These are phyloP conservation scores for Gastrodia elata DNA, from an alignment of 106 monocot genomes.

Conservation along the genomic window DNA sequence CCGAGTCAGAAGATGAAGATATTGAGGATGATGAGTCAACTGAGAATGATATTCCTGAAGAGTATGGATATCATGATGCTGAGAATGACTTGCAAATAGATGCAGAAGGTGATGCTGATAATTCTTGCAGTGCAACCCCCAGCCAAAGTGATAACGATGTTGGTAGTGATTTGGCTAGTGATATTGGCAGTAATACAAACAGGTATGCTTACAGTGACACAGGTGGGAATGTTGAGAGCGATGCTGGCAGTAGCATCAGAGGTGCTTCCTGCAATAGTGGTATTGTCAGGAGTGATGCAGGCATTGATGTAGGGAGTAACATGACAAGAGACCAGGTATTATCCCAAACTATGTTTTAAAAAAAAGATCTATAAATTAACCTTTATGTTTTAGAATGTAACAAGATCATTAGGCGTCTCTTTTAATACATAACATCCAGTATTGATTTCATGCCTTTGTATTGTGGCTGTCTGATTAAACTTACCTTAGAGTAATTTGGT, in stretches of 20 bases:
- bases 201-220: constrained; percentile 17
- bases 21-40: constrained; percentile 41
- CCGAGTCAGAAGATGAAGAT: constrained; percentile 50
- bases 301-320: background rate
- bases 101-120: constrained; percentile 29
- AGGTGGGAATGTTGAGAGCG: background rate
- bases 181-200: background rate
- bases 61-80: constrained; percentile 35
- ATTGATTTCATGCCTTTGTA: background rate
- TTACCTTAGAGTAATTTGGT: background rate
- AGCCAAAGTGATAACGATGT: constrained; percentile 14
- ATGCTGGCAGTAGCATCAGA: background rate
- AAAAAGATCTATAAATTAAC: background rate
- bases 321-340: constrained; percentile 1
- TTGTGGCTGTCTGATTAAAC: background rate
- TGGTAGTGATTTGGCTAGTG: background rate
- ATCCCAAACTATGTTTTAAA: background rate
- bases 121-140: constrained; percentile 18
- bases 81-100: constrained; percentile 26
- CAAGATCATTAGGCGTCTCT: background rate
- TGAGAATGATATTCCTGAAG: constrained; percentile 31
- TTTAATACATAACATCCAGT: background rate
- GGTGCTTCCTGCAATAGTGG: background rate
- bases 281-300: background rate
- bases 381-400: background rate